phyloP scores from a whole-genome alignment of 2,329 filamentous ascomycete species.

The Tolypocladium tropicale region DNA sequence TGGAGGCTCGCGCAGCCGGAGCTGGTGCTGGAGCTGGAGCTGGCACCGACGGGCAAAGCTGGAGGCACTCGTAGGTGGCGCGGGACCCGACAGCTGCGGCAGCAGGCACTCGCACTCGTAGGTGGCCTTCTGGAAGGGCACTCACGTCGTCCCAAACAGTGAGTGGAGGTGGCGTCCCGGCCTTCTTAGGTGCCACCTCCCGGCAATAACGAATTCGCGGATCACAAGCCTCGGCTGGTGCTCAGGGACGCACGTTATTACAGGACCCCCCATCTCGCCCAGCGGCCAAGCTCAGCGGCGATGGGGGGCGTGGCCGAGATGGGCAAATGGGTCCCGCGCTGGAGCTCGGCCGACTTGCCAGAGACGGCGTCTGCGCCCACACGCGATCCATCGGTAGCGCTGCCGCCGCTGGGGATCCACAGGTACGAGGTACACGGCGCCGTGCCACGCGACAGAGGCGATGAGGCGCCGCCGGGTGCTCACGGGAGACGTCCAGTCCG shows the following conservation, averaged over 20 bases:
- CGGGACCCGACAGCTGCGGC: too few relatives aligned
- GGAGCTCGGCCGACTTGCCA: neutral
- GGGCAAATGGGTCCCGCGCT: neutral
- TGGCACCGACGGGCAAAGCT: too few relatives aligned
- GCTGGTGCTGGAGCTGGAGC: neutral
- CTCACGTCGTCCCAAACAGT: neutral
- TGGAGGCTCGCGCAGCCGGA: neutral
- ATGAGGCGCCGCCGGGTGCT: neutral
- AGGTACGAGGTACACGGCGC: neutral
- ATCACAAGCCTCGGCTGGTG: constrained; percentile 1
- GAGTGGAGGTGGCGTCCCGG: too few relatives aligned
- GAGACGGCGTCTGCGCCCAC: neutral
- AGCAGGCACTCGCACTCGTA: too few relatives aligned
- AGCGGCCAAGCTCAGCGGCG: too few relatives aligned
- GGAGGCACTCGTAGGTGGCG: too few relatives aligned
- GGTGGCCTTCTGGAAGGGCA: neutral
- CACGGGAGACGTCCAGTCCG: neutral
- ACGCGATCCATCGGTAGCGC: neutral
- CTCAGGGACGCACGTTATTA: neutral
- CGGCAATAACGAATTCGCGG: neutral
- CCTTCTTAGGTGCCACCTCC: neutral
- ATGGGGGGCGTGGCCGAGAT: too few relatives aligned
- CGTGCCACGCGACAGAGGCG: neutral
- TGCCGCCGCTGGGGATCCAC: neutral
- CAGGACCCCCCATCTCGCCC: too few relatives aligned